These are phyloP conservation scores for Debaryomyces psychrophilus DNA, from an alignment of 1,139 yeast genomes.

Conservation along the genomic window DNA sequence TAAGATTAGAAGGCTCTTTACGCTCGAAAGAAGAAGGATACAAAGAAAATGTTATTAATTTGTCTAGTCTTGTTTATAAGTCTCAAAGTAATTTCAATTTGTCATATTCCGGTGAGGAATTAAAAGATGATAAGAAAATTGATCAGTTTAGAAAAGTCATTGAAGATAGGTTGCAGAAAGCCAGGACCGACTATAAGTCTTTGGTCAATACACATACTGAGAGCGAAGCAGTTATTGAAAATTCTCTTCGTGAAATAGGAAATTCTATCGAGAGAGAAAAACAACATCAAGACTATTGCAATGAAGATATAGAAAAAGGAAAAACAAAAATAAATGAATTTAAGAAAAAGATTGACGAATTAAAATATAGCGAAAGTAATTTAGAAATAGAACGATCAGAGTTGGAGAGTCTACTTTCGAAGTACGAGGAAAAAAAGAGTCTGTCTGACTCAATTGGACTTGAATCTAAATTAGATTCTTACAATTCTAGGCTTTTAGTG, in stretches of 20 bases:
- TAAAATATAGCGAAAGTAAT: constrained; percentile 35
- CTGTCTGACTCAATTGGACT: constrained; percentile 33
- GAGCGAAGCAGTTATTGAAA: constrained; percentile 10
- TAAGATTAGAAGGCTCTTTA: constrained; percentile 61
- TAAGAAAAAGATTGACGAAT: constrained; percentile 44
- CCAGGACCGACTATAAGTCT: not conserved
- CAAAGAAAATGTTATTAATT: constrained; percentile 16
- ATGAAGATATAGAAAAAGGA: constrained; percentile 35
- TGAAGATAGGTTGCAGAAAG: not conserved
- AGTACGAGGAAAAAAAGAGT: constrained; percentile 29
- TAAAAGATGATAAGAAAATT: constrained; percentile 16
- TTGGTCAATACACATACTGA: constrained; percentile 6
- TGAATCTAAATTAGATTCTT: constrained; percentile 38
- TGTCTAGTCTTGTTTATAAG: not conserved
- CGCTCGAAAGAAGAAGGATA: constrained; percentile 47
- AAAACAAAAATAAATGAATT: constrained; percentile 35
- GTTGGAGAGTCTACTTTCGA: constrained; percentile 35
- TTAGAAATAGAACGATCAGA: constrained; percentile 34
- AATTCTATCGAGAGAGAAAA: constrained; percentile 43
- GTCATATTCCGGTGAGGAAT: constrained; percentile 5
- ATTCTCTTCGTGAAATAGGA: constrained; percentile 22
- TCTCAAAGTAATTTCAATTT: not conserved
- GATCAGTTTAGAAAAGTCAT: constrained; percentile 13
- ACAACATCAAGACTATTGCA: constrained; percentile 43
- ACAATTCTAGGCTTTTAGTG: constrained; percentile 40